Percentiles rank a stretch among this genome's conserved stretches.
phyloP scores from a whole-genome alignment of 2,329 filamentous ascomycete species.

The Colletotrichum sp. region DNA sequence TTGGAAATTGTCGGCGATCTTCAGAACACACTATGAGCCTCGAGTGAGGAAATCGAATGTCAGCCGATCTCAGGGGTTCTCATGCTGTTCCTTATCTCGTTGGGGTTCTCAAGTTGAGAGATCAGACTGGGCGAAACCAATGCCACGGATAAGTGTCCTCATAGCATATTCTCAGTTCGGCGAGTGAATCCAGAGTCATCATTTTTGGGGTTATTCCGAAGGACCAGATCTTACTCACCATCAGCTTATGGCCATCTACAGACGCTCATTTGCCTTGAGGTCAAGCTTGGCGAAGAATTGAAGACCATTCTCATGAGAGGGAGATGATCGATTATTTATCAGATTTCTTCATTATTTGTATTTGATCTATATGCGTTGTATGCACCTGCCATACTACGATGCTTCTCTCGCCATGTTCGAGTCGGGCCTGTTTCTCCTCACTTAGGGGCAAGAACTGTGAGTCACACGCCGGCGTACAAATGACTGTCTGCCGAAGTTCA shows the following conservation, averaged over 20 bases:
- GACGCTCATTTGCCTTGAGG: background rate
- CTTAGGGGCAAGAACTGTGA: background rate
- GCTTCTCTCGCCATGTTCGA: background rate
- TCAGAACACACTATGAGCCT: background rate
- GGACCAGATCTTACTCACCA: background rate
- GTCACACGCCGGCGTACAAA: background rate
- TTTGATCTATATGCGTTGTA: background rate
- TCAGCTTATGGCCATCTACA: background rate
- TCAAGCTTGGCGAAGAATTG: background rate
- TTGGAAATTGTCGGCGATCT: background rate
- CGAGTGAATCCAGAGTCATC: slow-evolving; percentile 12
- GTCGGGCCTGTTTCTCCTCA: background rate
- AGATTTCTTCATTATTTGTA: background rate
- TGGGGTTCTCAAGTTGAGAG: background rate
- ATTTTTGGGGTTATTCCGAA: background rate
- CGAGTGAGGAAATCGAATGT: background rate
- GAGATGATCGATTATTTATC: background rate
- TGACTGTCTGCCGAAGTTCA: background rate
- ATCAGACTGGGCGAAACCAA: slow-evolving; percentile 11
- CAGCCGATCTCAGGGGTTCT: background rate
- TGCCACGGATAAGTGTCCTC: background rate
- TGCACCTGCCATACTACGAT: background rate
- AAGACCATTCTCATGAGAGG: background rate
- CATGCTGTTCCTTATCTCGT: background rate
- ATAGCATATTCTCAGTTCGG: background rate